Percentiles rank a stretch among this genome's conserved stretches.
These are phyloP conservation scores for Globisporangium nodosum DNA, from an alignment of 352 stramenopile species.

Conservation along the genomic window DNA sequence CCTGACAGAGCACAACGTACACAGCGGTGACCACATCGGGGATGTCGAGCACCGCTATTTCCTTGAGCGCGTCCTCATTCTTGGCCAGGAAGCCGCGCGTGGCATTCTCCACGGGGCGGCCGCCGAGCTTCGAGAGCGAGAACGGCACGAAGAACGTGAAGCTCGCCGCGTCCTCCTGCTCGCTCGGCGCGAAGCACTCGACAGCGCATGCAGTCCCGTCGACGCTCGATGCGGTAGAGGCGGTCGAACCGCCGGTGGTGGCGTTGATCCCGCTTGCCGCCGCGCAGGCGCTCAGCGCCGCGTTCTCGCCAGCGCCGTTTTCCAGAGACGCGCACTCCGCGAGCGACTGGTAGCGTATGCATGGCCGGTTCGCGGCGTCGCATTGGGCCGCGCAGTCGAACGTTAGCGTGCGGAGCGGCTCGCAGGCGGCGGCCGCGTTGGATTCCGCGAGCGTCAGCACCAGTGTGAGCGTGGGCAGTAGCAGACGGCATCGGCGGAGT, in stretches of 20 bases:
- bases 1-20: neutral
- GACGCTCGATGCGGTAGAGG: neutral
- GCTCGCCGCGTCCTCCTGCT: neutral
- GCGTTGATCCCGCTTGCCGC: neutral
- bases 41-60: slow-evolving; percentile 8
- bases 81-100: slow-evolving; percentile 8
- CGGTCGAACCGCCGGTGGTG: neutral
- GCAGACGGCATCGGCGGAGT: no score
- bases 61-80: slow-evolving; percentile 13
- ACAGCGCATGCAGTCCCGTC: slow-evolving; percentile 2
- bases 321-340: neutral
- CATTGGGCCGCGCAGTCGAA: slow-evolving; percentile 9
- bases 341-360: slow-evolving; percentile 11
- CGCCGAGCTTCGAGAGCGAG: slow-evolving; percentile 5
- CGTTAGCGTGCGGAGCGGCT: slow-evolving; percentile 11
- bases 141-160: slow-evolving; percentile 16
- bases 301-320: slow-evolving; percentile 4
- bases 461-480: neutral
- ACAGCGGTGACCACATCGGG: slow-evolving; percentile 3
- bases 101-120: slow-evolving; percentile 5
- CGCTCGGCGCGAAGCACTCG: slow-evolving; percentile 13
- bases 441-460: neutral
- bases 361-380: neutral
- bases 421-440: neutral
- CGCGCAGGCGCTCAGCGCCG: slow-evolving; percentile 7